Conservation (phyloP, 179 eudicot species). For the Beta corolliflora region DNA sequence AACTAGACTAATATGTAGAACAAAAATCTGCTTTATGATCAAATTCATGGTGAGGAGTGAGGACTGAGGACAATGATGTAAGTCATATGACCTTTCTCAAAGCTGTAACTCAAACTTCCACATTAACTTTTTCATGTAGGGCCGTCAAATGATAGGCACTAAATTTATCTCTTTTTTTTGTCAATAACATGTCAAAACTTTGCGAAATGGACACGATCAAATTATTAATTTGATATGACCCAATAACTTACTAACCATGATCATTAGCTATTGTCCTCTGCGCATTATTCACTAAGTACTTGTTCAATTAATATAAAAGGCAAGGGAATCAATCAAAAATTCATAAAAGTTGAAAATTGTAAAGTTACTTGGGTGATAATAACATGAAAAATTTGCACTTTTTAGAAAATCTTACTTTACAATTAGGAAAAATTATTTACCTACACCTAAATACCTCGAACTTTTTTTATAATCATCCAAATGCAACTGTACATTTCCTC, state of each 20-base stretch:
- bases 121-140: constrained; percentile 8
- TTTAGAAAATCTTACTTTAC: no score
- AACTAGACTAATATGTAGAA: not conserved
- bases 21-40: constrained; percentile 1
- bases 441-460: no score
- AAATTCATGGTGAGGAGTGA: no score
- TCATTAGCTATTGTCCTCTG: not conserved
- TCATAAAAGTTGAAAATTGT: not conserved
- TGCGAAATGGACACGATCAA: constrained; percentile 20
- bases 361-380: no score
- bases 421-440: no score
- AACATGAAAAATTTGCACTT: no score
- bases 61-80: not conserved
- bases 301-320: not conserved
- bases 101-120: not conserved
- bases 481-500: no score
- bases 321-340: not conserved
- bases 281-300: not conserved
- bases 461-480: no score
- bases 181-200: constrained; percentile 20
- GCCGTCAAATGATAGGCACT: constrained; percentile 18
- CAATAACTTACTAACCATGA: not conserved
- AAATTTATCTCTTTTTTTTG: not conserved
- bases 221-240: constrained; percentile 9
- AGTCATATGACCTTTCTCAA: not conserved